Evolutionary conservation across 768 basidiomycete species (phyloP), one percentile per base, ranked within the genome.

Genomic region (Trichaptum fuscoviolaceum): DNA sequence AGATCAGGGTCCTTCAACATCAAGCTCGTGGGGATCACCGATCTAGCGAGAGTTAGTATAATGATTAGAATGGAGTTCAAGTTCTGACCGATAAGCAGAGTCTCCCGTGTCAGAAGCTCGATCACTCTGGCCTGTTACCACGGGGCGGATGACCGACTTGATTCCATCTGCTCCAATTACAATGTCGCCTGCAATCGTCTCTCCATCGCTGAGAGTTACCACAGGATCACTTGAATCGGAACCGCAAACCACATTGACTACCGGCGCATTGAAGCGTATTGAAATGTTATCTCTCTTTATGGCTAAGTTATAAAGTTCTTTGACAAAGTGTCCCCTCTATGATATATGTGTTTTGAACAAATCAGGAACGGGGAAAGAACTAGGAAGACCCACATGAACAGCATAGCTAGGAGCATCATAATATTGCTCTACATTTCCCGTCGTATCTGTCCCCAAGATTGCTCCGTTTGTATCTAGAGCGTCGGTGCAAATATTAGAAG

Each of bases 1-100:
- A 73, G 67, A 20, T 73, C 72, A 1, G 67, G 67, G 63, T 73
- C 68, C 6, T 58, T 42, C 23, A 71, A 36, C 35, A 71, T 67
- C 36, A 30, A 10, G 23, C 63, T 36, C 17, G 70, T 60, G 35
- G 65, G 61, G 26, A 71, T 59, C 35, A 63, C 70, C 0, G 72
- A 71, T 52, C 42, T 52, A 52, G 20, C 5, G 10, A 3, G 15
- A 15, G 42, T 52, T 52, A 52, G 12, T 2, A 52, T 30, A 30
- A 30, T 30, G 30, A 30, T 30, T 8, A 30, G 30, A 30, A 3
- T 52, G 42, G 42, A 20, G 42, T 52, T 15, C 3, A 52, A 52
- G 42, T 52, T 52, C 42, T 52, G 42, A 52, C 42, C 42, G 42
- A 52, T 52, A 52, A 52, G 42, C 42, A 12, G 42, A 52, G 20